Evolutionary conservation across 139 green algal genomes (phyloP), one percentile per base, ranked within the genome.

Genomic region (Chlamydomonas eustigma): DNA sequence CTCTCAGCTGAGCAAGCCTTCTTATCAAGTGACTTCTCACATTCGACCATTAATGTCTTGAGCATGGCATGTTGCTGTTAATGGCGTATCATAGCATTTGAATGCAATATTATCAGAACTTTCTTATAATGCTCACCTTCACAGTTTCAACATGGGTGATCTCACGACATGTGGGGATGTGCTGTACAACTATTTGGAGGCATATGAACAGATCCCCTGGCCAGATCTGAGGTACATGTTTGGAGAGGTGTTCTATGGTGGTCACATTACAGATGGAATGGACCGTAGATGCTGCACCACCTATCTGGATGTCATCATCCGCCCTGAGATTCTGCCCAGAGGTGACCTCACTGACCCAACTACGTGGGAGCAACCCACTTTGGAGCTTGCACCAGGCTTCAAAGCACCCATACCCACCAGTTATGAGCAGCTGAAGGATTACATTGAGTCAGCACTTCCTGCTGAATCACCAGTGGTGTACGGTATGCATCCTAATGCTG

Each of bases 151-250:
- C 86, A 94, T 91, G 83, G 89, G 90, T 34, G 91, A 96, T 74
- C 85, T 96, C 39, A 89, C 85, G 52, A 94, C 91, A 24, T 96
- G 91, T 81, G 90, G 87, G 1, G 91, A 96, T 71, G 90, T 94
- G 80, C 84, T 96, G 74, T 87, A 87, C 82, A 96, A 96, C 87
- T 94, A 94, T 82, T 80, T 94, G 39, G 89, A 93, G 76, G 89
- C 86, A 4, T 93, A 94, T 71, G 77, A 90, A 51, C 35, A 75
- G 25, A 86, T 94, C 38, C 91, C 91, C 3, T 96, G 89, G 89
- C 81, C 85, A 30, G 91, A 96, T 80, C 85, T 96, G 78, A 86
- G 91, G 50, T 96, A 94, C 88, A 93, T 94, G 90, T 94, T 94
- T 79, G 91, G 91, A 33, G 91, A 94, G 84, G 84, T 84, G 58